Evolutionary conservation across 2,329 filamentous ascomycete genomes (phyloP).

Genomic region (Monilinia fructicola): DNA sequence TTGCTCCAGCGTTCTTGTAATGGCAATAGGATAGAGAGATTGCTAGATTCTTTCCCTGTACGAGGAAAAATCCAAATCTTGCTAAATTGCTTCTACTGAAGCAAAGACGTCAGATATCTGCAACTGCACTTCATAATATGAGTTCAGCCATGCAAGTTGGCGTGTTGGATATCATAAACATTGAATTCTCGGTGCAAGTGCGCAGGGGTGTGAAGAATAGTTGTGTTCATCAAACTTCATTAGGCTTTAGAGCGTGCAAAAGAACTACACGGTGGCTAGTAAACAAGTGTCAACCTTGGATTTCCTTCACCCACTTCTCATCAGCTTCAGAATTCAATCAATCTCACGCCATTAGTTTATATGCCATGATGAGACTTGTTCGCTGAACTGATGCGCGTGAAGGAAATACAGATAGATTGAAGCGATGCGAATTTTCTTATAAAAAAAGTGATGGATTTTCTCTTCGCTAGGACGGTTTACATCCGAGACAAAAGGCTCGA

Average conservation of each 20-base stretch:
- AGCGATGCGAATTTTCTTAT: conserved; percentile 51
- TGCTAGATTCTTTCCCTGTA: conserved; percentile 30
- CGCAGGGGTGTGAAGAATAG: conserved; percentile 30
- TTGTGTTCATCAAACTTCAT: conserved; percentile 36
- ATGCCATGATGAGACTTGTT: conserved; percentile 62
- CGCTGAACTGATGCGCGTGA: conserved; percentile 43
- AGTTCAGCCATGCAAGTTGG: neutral
- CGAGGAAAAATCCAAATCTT: conserved; percentile 25
- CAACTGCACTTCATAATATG: conserved; percentile 47
- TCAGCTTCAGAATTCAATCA: conserved; percentile 61
- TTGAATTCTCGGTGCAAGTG: conserved; percentile 3
- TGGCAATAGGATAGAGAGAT: conserved; percentile 47
- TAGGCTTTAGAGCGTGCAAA: neutral
- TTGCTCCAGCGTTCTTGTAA: conserved; percentile 57
- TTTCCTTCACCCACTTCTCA: conserved; percentile 60
- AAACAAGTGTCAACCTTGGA: conserved; percentile 48
- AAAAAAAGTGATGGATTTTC: conserved; percentile 45
- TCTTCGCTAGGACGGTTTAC: conserved; percentile 44
- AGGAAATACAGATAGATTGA: conserved; percentile 39
- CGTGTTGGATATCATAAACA: neutral
- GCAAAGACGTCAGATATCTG: conserved; percentile 48
- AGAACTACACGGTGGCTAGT: conserved; percentile 30
- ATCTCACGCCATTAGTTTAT: conserved; percentile 56
- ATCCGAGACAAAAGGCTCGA: conserved; percentile 43
- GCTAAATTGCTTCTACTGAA: conserved; percentile 36